These are phyloP conservation scores for Arabidopsis arenosa DNA, from an alignment of 345 rosid species.

Conservation along the genomic window DNA sequence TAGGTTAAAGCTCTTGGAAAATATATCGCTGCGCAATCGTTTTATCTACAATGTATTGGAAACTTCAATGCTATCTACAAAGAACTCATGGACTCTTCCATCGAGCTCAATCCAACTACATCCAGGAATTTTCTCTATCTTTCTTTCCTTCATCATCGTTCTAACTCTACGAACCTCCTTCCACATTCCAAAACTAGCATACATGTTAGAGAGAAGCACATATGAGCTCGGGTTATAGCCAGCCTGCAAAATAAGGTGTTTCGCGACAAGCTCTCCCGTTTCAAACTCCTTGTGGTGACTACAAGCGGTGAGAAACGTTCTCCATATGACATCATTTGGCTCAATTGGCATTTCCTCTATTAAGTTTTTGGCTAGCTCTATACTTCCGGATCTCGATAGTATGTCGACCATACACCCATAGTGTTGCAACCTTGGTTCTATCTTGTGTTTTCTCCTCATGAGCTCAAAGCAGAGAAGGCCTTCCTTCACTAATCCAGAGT, in stretches of 20 bases:
- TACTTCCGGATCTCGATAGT: slow-evolving; percentile 58
- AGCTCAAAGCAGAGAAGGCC: slow-evolving; percentile 59
- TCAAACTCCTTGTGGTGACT: slow-evolving; percentile 52
- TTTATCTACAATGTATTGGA: slow-evolving; percentile 40
- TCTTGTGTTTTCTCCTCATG: slow-evolving; percentile 55
- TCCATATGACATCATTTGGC: slow-evolving; percentile 57
- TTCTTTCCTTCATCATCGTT: slow-evolving; percentile 59
- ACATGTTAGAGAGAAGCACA: slow-evolving; percentile 57
- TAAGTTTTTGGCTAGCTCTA: slow-evolving; percentile 53
- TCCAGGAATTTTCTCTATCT: slow-evolving; percentile 58
- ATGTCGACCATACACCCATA: slow-evolving; percentile 65
- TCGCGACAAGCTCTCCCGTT: slow-evolving; percentile 55
- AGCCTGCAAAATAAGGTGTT: slow-evolving; percentile 46
- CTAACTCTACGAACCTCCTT: slow-evolving; percentile 54
- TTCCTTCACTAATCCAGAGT: slow-evolving; percentile 64
- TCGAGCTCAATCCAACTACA: slow-evolving; percentile 66
- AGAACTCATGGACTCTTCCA: slow-evolving; percentile 59
- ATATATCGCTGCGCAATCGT: slow-evolving; percentile 12
- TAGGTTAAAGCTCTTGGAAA: neutral
- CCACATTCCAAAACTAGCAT: slow-evolving; percentile 67
- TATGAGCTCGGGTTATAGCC: slow-evolving; percentile 52
- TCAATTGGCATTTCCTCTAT: slow-evolving; percentile 53
- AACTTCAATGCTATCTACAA: slow-evolving; percentile 43
- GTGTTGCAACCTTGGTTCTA: slow-evolving; percentile 62
- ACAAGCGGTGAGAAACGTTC: slow-evolving; percentile 62